A percentile compares a stretch with the other conserved stretches of the same genome.
Evolutionary conservation across 2,329 filamentous ascomycete genomes (phyloP).

Genomic region (Claviceps arundinis): DNA sequence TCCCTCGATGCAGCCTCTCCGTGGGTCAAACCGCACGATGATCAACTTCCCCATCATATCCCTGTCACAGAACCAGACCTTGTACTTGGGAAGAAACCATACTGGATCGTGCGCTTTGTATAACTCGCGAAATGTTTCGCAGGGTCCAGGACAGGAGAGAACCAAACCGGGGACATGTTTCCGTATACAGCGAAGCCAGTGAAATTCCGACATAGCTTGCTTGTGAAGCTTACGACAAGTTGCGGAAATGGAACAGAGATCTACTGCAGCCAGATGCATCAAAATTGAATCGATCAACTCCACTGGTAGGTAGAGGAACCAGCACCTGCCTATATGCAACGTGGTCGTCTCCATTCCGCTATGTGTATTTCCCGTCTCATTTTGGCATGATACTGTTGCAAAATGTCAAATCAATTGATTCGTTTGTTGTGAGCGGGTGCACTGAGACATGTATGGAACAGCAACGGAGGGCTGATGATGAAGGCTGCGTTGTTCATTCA

Average conservation of each 20-base stretch:
- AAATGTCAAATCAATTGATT: background rate
- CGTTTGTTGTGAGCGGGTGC: too few species aligned
- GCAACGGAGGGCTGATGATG: background rate
- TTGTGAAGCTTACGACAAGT: slow-evolving; percentile 49
- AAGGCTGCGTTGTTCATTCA: too few species aligned
- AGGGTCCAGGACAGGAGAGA: slow-evolving; percentile 44
- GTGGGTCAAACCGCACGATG: slow-evolving; percentile 61
- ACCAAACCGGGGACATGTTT: slow-evolving; percentile 45
- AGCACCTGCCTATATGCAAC: slow-evolving; percentile 7
- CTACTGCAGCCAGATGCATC: slow-evolving; percentile 46
- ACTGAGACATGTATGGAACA: background rate
- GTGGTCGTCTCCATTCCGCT: background rate
- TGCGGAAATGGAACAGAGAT: slow-evolving; percentile 45
- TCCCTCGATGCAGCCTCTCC: slow-evolving; percentile 64
- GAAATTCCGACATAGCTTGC: slow-evolving; percentile 49
- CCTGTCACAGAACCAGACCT: slow-evolving; percentile 75
- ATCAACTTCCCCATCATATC: slow-evolving; percentile 63
- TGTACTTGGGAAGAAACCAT: slow-evolving; percentile 73
- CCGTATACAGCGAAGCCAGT: slow-evolving; percentile 63
- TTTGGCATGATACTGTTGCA: background rate
- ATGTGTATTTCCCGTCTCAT: background rate
- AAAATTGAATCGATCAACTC: slow-evolving; percentile 68
- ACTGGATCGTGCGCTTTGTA: slow-evolving; percentile 63
- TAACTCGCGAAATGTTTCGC: slow-evolving; percentile 52
- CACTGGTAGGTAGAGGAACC: slow-evolving; percentile 47